Base-by-base conservation (phyloP, 805 yeast species). In the Clavispora fructus region DNA sequence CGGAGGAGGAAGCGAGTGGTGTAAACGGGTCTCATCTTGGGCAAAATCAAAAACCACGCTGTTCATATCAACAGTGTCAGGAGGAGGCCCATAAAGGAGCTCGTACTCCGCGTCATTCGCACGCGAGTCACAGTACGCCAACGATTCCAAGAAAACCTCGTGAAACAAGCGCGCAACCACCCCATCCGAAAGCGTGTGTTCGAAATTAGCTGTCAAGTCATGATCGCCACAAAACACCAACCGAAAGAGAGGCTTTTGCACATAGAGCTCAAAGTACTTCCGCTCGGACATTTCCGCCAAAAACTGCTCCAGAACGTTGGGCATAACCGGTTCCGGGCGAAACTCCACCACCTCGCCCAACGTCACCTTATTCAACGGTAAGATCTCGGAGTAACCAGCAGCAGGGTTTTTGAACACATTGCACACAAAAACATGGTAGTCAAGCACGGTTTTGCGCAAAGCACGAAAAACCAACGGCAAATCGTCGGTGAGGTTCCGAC, bases 151-250 rank as follows among this genome's bases (percentile, higher is more conserved):
- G 19, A 69, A 58, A 5, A 61, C 55, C 49, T 69, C 69, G 43
- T 69, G 73, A 52, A 69, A 64, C 40, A 54, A 53, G 28, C 53
- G 55, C 0, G 65, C 73, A 9, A 61, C 69, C 7, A 68, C 53
- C 1, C 74, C 75, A 48, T 70, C 75, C n/a, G 63, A 63, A 12
- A 68, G 57, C 6, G 73, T 62, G 50, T 70, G 75, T 42, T 70
- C 75, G 23, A 66, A 61, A 0, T 58, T 56, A 3, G 45, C 64
- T 4, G 62, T 57, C 19, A 69, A 43, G 28, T 59, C 50, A 23
- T 46, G 46, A 2, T 51, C 43, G 0, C 64, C 68, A 2, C 58
- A 43, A 9, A 68, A 35, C 16, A 64, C 30, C 31, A 68, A 31
- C 40, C 59, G 61, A 52, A 70, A 60, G 17, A 67, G 54, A 6